Percentiles rank a stretch among this genome's conserved stretches.
These are phyloP conservation scores for Populus hybrid DNA, from an alignment of 441 rosid species.

Conservation along the genomic window DNA sequence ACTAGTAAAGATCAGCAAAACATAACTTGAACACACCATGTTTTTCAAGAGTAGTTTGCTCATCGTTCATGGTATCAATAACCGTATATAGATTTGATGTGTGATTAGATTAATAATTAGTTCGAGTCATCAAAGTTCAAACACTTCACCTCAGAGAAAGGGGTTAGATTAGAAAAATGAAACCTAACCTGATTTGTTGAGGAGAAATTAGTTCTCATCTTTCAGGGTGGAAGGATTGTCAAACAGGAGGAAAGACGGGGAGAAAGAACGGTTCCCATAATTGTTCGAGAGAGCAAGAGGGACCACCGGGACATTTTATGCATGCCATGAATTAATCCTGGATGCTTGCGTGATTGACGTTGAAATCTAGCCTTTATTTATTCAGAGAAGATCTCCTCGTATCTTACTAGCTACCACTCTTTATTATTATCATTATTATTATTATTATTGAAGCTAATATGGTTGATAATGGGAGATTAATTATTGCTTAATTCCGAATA, in stretches of 20 bases:
- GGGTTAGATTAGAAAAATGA: constrained; percentile 21
- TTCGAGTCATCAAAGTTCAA: not conserved
- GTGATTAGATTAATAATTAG: not conserved
- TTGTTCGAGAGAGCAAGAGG: not conserved
- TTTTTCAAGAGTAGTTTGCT: not conserved
- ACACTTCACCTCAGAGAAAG: constrained; percentile 12
- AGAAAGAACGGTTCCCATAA: not conserved
- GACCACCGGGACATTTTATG: constrained; percentile 26
- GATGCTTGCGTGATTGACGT: constrained; percentile 77
- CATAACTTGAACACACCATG: not conserved
- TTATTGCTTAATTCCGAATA: not conserved
- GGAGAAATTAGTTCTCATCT: not conserved
- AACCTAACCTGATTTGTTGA: constrained; percentile 19
- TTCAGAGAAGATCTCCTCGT: constrained; percentile 39
- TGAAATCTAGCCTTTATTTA: constrained; percentile 34
- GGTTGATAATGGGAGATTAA: no score
- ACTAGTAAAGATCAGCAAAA: no score
- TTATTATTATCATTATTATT: not conserved
- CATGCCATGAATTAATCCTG: constrained; percentile 3
- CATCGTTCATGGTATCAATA: not conserved
- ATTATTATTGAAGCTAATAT: no score
- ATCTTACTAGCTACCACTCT: constrained; percentile 59
- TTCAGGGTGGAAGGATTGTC: not conserved
- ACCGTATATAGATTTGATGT: not conserved
- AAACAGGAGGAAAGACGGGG: not conserved